Evolutionary conservation across 345 rosid genomes (phyloP), one percentile per base, ranked within the genome.

Genomic region (Toxicodendron radicans): DNA sequence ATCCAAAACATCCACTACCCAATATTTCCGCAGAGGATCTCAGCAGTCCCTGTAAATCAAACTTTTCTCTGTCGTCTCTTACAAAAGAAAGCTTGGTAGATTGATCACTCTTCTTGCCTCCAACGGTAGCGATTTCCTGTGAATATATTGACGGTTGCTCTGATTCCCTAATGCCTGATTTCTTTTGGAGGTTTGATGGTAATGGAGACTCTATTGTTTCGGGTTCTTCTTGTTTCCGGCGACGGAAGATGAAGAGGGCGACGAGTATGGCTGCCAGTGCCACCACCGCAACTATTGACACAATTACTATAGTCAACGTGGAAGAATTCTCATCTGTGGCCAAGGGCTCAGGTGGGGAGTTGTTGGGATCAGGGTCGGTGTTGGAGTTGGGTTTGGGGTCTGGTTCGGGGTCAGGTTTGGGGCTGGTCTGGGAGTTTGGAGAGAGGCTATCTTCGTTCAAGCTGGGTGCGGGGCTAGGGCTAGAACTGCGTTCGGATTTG

Each of bases 1-100:
- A 81, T 1, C 98, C 97, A 48, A 93, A 91, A 84, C 92, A 80
- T 1, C 98, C 99, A 38, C 93, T 93, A 2, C 97, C 97, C 33
- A 95, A 43, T 35, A 95, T 91, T 81, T 95, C 98, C 3, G 98
- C 99, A 0, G 98, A 89, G 11, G 99, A 91, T 73, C 86, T 91
- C 11, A 95, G 70, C 85, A 95, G 68, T 72, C 89, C 98, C 48
- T 79, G 87, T 79, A 95, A 76, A 58, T 95, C 99, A 68, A 95
- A 93, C 77, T 16, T 84, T 72, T 78, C 97, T 72, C 81, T 80
- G 17, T 89, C 97, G 5, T 93, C 95, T 75, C 87, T 86, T 27
- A 93, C 81, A 21, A 93, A 91, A 0, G 90, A 79, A 24, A 95
- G 72, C 82, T 87, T 87, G 24, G 81, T 71, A 33, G 13, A 1